Base-by-base conservation (phyloP, 2,329 filamentous ascomycete genomes). In the Aspergillus ochraceus region DNA sequence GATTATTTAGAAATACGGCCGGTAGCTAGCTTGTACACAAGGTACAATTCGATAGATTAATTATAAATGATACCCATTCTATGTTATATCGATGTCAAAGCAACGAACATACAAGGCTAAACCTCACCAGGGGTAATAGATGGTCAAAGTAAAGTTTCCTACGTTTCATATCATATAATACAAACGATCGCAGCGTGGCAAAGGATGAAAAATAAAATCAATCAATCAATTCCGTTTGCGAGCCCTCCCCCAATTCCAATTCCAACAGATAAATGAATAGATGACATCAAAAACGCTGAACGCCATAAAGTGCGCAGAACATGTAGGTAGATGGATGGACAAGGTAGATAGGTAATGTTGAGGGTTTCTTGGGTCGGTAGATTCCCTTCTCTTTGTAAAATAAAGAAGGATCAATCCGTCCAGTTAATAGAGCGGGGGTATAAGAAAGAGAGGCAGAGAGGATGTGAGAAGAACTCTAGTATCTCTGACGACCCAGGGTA, bases 401-500 rank as follows among this genome's bases (percentile, higher is more conserved):
- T 49, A 65, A 32, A 42, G n/a, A 14, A 10, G 4, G 32, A 56
- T 42, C 11, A 17, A 42, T 42, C 39, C 39, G 10, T 9, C 42
- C 9, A 61, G 68, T 65, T 60, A 60, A 65, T 49, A 50, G 68
- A 22, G 29, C 24, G 20, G 58, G 51, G 61, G 61, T 64, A 66
- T 57, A 61, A 58, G 57, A 54, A 50, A 2, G 52, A 46, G 49
- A 47, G 46, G 29, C 12, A 55, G 11, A 6, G 36, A 14, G 30
- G 32, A 36, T 36, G 14, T 3, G 52, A 57, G 32, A 54, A 57
- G 29, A 20, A 60, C 57, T 64, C 70, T 82, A 91, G 72, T 84
- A 95, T 76, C 93, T 95, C 74, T 90, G 86, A 70, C 90, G 83
- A 17, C 88, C 88, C 57, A 96, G 76, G 1, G 86, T 91, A 22